Conservation (phyloP, 352 stramenopile genomes). For the Detonula confervacea region DNA sequence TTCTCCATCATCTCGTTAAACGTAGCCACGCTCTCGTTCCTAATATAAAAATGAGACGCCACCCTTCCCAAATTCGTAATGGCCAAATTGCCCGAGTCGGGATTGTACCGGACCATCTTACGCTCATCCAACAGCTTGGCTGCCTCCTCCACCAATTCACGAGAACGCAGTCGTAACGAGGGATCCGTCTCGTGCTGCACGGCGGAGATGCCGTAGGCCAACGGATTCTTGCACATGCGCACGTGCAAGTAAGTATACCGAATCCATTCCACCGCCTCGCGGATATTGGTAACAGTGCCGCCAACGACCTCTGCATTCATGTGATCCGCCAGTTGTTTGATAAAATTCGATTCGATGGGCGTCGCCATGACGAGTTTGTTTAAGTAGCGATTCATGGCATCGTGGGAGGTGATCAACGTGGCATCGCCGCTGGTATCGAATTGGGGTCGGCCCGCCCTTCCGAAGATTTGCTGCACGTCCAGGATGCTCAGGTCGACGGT, state of each 20-base stretch:
- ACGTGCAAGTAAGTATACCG: constrained; percentile 98
- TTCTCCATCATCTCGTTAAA: constrained; percentile 95
- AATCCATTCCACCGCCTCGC: constrained; percentile 97
- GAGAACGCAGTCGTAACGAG: constrained; percentile 76
- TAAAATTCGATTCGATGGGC: constrained; percentile 97
- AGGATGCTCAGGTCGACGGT: constrained; percentile 98
- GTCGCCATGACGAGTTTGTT: constrained; percentile 94
- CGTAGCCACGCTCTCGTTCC: constrained; percentile 95
- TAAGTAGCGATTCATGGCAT: constrained; percentile 91
- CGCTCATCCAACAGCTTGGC: constrained; percentile 79
- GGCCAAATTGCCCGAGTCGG: constrained; percentile 89
- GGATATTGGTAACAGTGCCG: constrained; percentile 97
- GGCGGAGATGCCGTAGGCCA: constrained; percentile 96
- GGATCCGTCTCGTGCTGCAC: constrained; percentile 93
- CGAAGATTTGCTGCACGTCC: constrained; percentile 99
- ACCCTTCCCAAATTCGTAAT: constrained; percentile 97
- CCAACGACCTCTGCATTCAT: constrained; percentile 99
- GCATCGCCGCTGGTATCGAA: constrained; percentile 99
- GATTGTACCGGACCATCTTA: constrained; percentile 89
- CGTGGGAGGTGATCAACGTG: constrained; percentile 97
- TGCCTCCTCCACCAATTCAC: constrained; percentile 75
- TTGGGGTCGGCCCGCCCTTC: constrained; percentile 96
- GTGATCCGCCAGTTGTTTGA: constrained; percentile 98
- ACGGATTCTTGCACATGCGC: constrained; percentile 97
- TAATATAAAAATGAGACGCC: constrained; percentile 99